Base-by-base conservation (phyloP, 106 monocot genomes). In the Posidonia australis region DNA sequence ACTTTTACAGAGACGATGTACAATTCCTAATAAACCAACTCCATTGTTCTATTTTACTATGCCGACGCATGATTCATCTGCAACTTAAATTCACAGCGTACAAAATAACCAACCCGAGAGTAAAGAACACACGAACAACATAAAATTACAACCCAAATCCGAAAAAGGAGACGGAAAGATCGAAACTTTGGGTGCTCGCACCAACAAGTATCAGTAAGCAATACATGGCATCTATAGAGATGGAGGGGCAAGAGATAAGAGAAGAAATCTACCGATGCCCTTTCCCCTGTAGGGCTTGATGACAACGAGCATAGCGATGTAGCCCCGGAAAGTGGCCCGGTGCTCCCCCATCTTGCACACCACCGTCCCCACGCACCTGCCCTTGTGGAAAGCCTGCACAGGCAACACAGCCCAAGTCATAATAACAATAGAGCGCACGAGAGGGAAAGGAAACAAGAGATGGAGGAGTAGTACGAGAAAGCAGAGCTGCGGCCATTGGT, bases 271-370 rank as follows among this genome's bases (percentile, higher is more conserved):
- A 96, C 96, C 98, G 36, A 98, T 87, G 30, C 98, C 98, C 76
- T 67, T 83, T 25, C 98, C 98, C 30, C 98, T 76, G 65, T 88
- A 98, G 14, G 90, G 79, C 56, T 98, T 98, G 62, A 91, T 73
- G 45, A 98, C 91, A 26, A 98, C 98, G 5, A 98, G 87, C 98
- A 98, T 98, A 14, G 98, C 98, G 58, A 98, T 98, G 63, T 98
- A 98, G 0, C 91, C 98, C 64, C 98, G 58, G 65, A 81, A 85
- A 7, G 75, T 63, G 27, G 54, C 70, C 51, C 98, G 77, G 52
- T 91, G 91, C 54, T 96, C 96, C 44, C 84, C 96, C 90, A 90
- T 90, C 80, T 96, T 91, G 85, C 91, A 91, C 19, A 98, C 98
- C 72, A 98, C 98, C 52, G 98, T 98, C 18, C 98, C 98, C 67